A percentile compares a stretch with the other conserved stretches of the same genome.
These are phyloP conservation scores for Echites panduratus DNA, from an alignment of 257 asterid genomes.

Conservation along the genomic window DNA sequence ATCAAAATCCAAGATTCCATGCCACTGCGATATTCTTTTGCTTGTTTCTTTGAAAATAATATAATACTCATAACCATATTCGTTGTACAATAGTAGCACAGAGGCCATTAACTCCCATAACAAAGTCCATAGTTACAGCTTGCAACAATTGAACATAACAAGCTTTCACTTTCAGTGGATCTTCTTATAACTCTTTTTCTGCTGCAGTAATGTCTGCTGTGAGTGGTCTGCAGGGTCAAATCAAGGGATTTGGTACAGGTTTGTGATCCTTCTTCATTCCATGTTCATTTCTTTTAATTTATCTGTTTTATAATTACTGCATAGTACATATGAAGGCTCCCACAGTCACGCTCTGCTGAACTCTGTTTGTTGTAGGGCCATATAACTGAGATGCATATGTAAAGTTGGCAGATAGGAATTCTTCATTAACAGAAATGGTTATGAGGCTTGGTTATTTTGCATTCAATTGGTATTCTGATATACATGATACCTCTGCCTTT, in stretches of 20 bases:
- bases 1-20: neutral
- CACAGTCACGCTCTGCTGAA: neutral
- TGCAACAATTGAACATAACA: neutral
- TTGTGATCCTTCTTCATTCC: conserved; percentile 19
- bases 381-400: neutral
- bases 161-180: neutral
- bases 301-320: neutral
- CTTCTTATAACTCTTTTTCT: conserved; percentile 23
- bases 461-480: neutral
- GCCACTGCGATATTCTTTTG: neutral
- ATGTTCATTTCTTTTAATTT: neutral
- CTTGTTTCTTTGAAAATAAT: neutral
- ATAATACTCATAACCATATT: neutral
- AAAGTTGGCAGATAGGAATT: neutral
- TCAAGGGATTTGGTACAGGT: conserved; percentile 86
- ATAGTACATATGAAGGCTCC: neutral
- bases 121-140: neutral
- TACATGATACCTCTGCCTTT: neutral
- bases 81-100: neutral
- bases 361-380: neutral
- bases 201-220: conserved; percentile 92
- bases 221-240: conserved; percentile 80
- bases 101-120: neutral
- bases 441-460: neutral
- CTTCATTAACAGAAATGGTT: neutral